Percentiles rank a stretch among this genome's conserved stretches.
These are phyloP conservation scores for Citrus australasica DNA, from an alignment of 345 rosid species.

Conservation along the genomic window DNA sequence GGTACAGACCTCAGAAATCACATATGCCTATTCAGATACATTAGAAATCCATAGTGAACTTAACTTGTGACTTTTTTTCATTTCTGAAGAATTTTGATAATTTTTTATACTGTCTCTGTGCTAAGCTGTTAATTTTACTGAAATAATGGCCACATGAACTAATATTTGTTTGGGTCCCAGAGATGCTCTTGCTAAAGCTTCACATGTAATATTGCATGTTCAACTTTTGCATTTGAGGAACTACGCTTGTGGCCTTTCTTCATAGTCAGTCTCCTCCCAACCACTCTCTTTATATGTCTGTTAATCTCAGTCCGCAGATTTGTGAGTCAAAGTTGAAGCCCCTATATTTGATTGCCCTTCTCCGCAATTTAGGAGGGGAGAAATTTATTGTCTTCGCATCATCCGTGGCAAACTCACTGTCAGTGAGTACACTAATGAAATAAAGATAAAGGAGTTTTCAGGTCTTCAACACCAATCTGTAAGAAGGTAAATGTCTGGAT, in stretches of 20 bases:
- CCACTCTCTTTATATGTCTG: background rate
- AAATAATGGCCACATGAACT: background rate
- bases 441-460: constrained; percentile 80
- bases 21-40: background rate
- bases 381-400: constrained; percentile 85
- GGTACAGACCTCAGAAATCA: background rate
- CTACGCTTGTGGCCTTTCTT: background rate
- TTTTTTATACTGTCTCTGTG: background rate
- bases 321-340: constrained; percentile 76
- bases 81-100: background rate
- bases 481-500: constrained; percentile 55
- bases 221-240: background rate
- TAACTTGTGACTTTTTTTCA: background rate
- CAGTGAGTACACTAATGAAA: constrained; percentile 39
- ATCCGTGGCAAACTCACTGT: constrained; percentile 76
- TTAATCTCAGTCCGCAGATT: constrained; percentile 33
- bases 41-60: background rate
- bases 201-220: background rate
- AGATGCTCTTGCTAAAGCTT: background rate
- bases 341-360: constrained; percentile 64
- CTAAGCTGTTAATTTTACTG: background rate
- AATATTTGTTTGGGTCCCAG: background rate
- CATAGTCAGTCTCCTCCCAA: no score
- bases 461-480: constrained; percentile 74
- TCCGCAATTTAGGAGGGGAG: constrained; percentile 65